phyloP scores from a whole-genome alignment of 192 early-diverging fungal species.

The Coemansia pectinata region DNA sequence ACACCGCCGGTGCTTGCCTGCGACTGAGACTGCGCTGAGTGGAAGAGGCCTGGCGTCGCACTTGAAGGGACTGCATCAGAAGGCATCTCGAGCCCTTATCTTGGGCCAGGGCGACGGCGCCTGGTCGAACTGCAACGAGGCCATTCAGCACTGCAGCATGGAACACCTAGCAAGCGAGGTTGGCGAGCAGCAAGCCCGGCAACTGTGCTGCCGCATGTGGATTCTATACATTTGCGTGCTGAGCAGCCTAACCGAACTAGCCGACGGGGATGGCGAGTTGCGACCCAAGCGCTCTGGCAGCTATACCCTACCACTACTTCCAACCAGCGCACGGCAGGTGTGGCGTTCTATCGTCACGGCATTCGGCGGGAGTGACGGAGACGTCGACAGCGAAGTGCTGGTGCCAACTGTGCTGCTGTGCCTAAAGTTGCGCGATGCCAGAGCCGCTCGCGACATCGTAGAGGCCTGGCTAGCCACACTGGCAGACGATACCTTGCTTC shows the following conservation, averaged over 20 bases:
- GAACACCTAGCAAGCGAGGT: conserved; percentile 33
- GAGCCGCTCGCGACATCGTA: conserved; percentile 44
- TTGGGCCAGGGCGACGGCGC: conserved; percentile 38
- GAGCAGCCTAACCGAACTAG: conserved; percentile 44
- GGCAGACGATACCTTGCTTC: conserved; percentile 36
- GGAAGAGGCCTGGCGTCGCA: conserved; percentile 11
- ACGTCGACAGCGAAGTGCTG: conserved; percentile 53
- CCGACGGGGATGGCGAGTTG: conserved; percentile 36
- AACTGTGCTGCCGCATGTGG: conserved; percentile 54
- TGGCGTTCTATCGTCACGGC: conserved; percentile 39
- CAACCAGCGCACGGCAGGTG: conserved; percentile 33
- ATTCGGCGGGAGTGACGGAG: conserved; percentile 44
- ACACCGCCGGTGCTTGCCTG: background rate
- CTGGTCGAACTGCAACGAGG: conserved; percentile 36
- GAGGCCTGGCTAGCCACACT: conserved; percentile 53
- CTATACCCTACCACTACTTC: conserved; percentile 15
- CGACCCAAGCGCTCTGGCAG: conserved; percentile 9
- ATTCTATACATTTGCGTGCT: conserved; percentile 54
- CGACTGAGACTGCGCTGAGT: background rate
- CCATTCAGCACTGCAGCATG: conserved; percentile 42
- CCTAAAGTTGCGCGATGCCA: conserved; percentile 52
- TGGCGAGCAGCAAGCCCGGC: conserved; percentile 44
- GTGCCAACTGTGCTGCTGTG: conserved; percentile 50
- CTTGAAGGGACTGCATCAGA: conserved; percentile 46
- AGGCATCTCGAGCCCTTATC: conserved; percentile 51